These are phyloP conservation scores for Morella rubra DNA, from an alignment of 306 rosid species.

Conservation along the genomic window DNA sequence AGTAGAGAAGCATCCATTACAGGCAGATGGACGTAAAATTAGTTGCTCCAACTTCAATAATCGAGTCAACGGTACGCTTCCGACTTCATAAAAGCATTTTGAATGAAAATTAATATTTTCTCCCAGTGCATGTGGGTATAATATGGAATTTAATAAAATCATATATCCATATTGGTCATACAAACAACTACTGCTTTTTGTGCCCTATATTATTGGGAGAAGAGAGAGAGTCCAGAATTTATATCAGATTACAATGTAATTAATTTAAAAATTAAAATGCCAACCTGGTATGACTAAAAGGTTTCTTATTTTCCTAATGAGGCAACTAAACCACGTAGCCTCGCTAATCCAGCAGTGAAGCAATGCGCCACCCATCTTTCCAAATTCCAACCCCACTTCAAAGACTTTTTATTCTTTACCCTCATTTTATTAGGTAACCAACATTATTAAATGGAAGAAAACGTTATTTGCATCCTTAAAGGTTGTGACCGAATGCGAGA, in stretches of 20 bases:
- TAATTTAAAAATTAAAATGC: too few species aligned
- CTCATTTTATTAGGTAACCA: neutral
- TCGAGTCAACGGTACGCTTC: neutral
- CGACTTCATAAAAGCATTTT: neutral
- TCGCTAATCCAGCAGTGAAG: conserved; percentile 41
- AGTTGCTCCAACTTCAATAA: conserved; percentile 8
- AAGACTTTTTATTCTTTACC: neutral
- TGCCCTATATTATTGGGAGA: too few species aligned
- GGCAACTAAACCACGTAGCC: conserved; percentile 50
- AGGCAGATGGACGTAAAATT: neutral
- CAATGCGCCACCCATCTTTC: neutral
- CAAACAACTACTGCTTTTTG: too few species aligned
- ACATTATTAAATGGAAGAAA: neutral
- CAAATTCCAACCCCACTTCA: conserved; percentile 2
- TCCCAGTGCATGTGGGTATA: too few species aligned
- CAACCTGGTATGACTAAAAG: neutral
- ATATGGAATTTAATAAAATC: too few species aligned
- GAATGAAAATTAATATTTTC: too few species aligned
- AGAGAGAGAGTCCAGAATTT: too few species aligned
- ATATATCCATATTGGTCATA: too few species aligned
- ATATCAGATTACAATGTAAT: too few species aligned
- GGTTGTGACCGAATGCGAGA: too few species aligned
- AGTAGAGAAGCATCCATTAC: neutral
- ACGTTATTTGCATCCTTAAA: neutral
- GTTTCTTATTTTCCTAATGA: conserved; percentile 24